Base-by-base conservation (phyloP, 2,329 filamentous ascomycete genomes). In the Fusarium sp. region DNA sequence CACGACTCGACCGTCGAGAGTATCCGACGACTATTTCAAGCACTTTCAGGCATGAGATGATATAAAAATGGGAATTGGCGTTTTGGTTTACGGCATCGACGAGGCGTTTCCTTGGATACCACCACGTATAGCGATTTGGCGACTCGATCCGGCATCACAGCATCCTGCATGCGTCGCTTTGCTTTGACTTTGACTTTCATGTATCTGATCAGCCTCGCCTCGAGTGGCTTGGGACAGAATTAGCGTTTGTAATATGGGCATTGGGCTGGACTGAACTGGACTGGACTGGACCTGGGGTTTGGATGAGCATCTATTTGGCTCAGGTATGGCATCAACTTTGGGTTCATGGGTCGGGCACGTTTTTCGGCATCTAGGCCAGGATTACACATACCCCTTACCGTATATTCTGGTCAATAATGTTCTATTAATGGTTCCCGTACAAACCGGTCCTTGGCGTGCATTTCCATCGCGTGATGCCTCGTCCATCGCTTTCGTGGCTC, bases 321-420 rank as follows among this genome's bases (percentile, higher is more conserved):
- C 42, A 6, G 50, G 27, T 31, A 20, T 52, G 47, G 47, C 47
- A 52, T 52, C 47, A 52, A 29, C 47, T 52, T 29, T 52, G 47
- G 47, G 47, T 52, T 63, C 42, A 56, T 36, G 65, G 65, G 60
- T 67, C 57, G 45, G 70, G 60, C 66, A 68, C 59, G 56, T 68
- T 59, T 42, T 68, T 65, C 58, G 61, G 70, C 70, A 74, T 69
- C 25, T 29, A 71, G 64, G 64, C 75, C 75, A 77, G 75, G 72
- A 74, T 71, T 77, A 69, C 75, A 74, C 74, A 79, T 78, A 78
- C 76, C 76, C 76, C 73, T 78, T 78, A 74, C 65, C 70, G 76
- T 78, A 77, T 59, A 73, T 71, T 77, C 72, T 77, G 75, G 75
- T 74, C 72, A 58, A 72, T 65, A 71, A 69, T 73, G 68, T 63